Evolutionary conservation across 225 moss, liverwort and hornwort genomes (phyloP).

Genomic region (Lunularia cruciata): DNA sequence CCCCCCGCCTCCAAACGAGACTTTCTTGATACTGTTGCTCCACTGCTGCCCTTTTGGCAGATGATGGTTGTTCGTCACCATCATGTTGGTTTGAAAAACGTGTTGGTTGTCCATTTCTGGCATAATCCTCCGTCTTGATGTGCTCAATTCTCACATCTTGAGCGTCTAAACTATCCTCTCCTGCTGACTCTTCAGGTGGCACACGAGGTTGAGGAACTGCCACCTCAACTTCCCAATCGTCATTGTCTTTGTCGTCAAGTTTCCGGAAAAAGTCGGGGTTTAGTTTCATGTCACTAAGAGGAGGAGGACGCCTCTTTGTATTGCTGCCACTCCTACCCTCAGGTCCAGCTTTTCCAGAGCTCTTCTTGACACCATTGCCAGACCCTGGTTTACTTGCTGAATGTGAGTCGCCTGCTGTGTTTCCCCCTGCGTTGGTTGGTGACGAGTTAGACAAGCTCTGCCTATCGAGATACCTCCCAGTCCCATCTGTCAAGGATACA

Average conservation of each 20-base stretch:
- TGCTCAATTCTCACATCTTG: conserved; percentile 49
- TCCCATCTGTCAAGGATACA: conserved; percentile 9
- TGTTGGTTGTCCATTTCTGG: conserved; percentile 7
- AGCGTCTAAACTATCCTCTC: conserved; percentile 33
- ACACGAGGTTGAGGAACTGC: conserved; percentile 33
- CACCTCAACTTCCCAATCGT: conserved; percentile 71
- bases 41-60: conserved; percentile 29
- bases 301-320: conserved; percentile 45
- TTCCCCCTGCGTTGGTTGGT: conserved; percentile 21
- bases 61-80: conserved; percentile 20
- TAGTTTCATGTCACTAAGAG: conserved; percentile 52
- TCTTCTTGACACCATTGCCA: conserved; percentile 19
- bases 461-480: conserved; percentile 19
- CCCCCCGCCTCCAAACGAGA: conserved; percentile 50
- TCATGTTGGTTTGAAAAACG: conserved; percentile 18
- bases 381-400: conserved; percentile 18
- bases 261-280: conserved; percentile 81
- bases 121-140: conserved; percentile 24
- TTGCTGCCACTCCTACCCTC: conserved; percentile 38
- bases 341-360: conserved; percentile 34
- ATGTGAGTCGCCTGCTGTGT: conserved; percentile 20
- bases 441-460: conserved; percentile 10
- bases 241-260: conserved; percentile 44
- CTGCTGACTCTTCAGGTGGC: conserved; percentile 23
- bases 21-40: conserved; percentile 35